These are phyloP conservation scores for Acanthamoeba healyi DNA, from an alignment of 208 protist genomes.

Conservation along the genomic window DNA sequence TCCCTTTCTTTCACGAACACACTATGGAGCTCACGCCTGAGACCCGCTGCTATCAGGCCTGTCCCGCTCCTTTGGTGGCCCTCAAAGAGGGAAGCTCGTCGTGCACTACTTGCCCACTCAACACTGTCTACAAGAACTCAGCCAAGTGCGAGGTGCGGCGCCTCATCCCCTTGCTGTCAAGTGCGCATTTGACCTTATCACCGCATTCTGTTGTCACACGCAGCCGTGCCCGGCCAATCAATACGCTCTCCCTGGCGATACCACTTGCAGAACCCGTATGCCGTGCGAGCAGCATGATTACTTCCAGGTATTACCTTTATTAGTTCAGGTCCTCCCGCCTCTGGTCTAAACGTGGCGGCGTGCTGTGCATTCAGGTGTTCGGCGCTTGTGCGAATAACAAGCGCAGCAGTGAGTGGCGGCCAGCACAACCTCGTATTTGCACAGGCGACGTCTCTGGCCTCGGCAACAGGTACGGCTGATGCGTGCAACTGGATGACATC, in stretches of 20 bases:
- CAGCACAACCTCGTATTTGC: slow-evolving; percentile 1
- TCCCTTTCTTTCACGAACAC: too few species aligned
- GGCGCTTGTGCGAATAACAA: background rate
- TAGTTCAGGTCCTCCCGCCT: background rate
- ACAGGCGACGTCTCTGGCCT: background rate
- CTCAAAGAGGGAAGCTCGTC: background rate
- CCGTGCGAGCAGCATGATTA: background rate
- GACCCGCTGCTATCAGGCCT: background rate
- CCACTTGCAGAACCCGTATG: background rate
- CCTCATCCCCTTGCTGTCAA: background rate
- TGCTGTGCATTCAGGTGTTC: slow-evolving; percentile 30
- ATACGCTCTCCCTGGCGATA: slow-evolving; percentile 64
- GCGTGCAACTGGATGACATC: too few species aligned
- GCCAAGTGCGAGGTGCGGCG: background rate
- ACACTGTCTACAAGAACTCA: slow-evolving; percentile 25
- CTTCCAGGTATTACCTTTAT: background rate
- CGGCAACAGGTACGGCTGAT: background rate
- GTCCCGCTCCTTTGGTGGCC: slow-evolving; percentile 28
- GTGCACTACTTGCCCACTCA: slow-evolving; percentile 3
- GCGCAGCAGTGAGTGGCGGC: background rate
- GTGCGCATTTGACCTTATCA: background rate
- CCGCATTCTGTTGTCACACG: too few species aligned
- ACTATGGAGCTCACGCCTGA: background rate
- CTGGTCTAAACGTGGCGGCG: background rate
- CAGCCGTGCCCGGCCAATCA: slow-evolving; percentile 29